phyloP scores from a whole-genome alignment of 495 filamentous ascomycete genomes.

The Letharia lupina region DNA sequence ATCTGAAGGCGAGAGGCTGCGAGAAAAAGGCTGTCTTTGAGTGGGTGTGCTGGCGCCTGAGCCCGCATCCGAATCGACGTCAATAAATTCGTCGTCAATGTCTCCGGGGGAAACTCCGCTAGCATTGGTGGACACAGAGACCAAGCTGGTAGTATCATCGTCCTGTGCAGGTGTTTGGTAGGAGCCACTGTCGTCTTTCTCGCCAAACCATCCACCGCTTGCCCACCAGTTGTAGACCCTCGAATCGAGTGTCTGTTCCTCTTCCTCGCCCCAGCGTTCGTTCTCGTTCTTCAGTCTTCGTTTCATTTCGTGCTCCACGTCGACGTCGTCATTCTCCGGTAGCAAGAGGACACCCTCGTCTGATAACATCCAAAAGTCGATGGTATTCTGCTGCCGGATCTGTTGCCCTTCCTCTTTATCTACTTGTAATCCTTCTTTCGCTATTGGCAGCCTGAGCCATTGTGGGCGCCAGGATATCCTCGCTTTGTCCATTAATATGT shows the following conservation, averaged over 20 bases:
- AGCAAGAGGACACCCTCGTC: conserved; percentile 48
- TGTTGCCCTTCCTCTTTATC: conserved; percentile 22
- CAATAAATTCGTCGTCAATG: conserved; percentile 32
- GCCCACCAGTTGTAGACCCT: conserved; percentile 76
- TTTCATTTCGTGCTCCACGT: conserved; percentile 68
- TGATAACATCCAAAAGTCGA: conserved; percentile 54
- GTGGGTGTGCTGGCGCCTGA: conserved; percentile 74
- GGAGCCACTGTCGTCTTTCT: conserved; percentile 64
- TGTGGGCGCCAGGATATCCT: conserved; percentile 55
- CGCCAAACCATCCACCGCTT: conserved; percentile 71
- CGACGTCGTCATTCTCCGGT: conserved; percentile 53
- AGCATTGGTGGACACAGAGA: conserved; percentile 51
- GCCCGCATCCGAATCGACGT: conserved; percentile 37
- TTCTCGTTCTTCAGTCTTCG: conserved; percentile 37
- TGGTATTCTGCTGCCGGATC: conserved; percentile 24
- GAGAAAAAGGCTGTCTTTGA: conserved; percentile 36
- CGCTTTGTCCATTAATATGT: conserved; percentile 48
- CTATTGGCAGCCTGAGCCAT: conserved; percentile 45
- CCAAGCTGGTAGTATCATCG: conserved; percentile 70
- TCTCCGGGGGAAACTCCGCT: conserved; percentile 50
- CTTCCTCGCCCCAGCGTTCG: conserved; percentile 29
- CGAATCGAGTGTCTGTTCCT: conserved; percentile 61
- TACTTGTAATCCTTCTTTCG: conserved; percentile 1
- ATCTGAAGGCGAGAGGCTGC: conserved; percentile 13
- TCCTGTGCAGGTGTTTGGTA: conserved; percentile 45